Percentiles rank a stretch among this genome's conserved stretches.
Evolutionary conservation across 2,329 filamentous ascomycete species (phyloP).

Genomic region (Cercospora nicotianae): DNA sequence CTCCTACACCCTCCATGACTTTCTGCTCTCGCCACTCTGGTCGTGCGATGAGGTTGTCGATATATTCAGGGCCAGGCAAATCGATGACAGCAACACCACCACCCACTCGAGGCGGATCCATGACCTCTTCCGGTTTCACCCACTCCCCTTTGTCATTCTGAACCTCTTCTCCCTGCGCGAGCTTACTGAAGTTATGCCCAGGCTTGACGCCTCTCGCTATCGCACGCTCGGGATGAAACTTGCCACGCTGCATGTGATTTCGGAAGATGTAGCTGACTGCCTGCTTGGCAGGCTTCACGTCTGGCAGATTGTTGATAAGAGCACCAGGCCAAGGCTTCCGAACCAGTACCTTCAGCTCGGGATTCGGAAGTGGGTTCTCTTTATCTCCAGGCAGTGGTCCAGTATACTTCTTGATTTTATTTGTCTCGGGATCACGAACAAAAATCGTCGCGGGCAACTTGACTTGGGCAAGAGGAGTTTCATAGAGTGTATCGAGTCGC

Average conservation of each 20-base stretch:
- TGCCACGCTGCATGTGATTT: conserved; percentile 72
- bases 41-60: conserved; percentile 67
- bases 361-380: conserved; percentile 45
- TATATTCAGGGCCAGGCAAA: conserved; percentile 67
- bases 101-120: conserved; percentile 67
- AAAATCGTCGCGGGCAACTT: conserved; percentile 70
- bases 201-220: conserved; percentile 62
- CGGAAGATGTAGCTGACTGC: conserved; percentile 87
- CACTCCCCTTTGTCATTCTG: conserved; percentile 62
- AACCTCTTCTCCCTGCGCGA: conserved; percentile 66
- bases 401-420: conserved; percentile 66
- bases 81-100: conserved; percentile 78
- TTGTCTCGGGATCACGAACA: conserved; percentile 60
- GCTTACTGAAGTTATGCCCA: conserved; percentile 57
- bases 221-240: conserved; percentile 70
- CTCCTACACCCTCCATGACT: conserved; percentile 66
- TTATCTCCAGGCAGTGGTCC: conserved; percentile 63
- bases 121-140: conserved; percentile 83
- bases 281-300: conserved; percentile 63
- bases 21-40: conserved; percentile 68
- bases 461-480: conserved; percentile 66
- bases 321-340: conserved; percentile 78
- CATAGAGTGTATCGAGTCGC: conserved; percentile 68
- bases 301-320: conserved; percentile 63
- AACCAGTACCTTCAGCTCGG: conserved; percentile 70